Percentiles rank a stretch among this genome's conserved stretches.
phyloP scores from a whole-genome alignment of 345 rosid genomes.

The Firmiana major region DNA sequence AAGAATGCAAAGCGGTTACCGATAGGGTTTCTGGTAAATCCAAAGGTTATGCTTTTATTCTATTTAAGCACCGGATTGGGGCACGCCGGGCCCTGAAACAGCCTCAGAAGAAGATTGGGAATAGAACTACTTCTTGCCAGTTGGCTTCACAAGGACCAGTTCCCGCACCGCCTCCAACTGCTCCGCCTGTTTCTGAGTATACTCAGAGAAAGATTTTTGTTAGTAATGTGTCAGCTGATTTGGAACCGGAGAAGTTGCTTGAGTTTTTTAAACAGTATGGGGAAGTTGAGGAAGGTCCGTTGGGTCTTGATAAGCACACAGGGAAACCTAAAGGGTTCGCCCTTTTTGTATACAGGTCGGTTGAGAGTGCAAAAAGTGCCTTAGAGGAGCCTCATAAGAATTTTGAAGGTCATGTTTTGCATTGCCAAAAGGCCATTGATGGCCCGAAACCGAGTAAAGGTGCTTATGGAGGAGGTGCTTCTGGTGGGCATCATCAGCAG shows the following conservation, averaged over 20 bases:
- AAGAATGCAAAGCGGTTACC: constrained; percentile 69
- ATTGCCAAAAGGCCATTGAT: constrained; percentile 77
- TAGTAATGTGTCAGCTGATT: constrained; percentile 58
- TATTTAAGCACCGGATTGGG: constrained; percentile 55
- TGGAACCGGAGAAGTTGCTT: constrained; percentile 48
- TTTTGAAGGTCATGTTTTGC: constrained; percentile 58
- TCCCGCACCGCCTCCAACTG: constrained; percentile 43
- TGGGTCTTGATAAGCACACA: constrained; percentile 71
- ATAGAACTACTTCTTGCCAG: constrained; percentile 63
- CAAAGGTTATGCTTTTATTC: constrained; percentile 77
- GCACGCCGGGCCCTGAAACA: constrained; percentile 63
- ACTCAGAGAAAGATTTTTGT: constrained; percentile 82
- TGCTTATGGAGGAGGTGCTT: constrained; percentile 10
- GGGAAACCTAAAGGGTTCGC: constrained; percentile 78
- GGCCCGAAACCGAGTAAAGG: constrained; percentile 61
- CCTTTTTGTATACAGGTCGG: constrained; percentile 56
- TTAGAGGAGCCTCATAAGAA: constrained; percentile 75
- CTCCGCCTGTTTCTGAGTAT: constrained; percentile 43
- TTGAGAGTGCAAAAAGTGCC: constrained; percentile 64
- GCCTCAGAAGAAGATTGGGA: constrained; percentile 79
- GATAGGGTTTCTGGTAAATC: constrained; percentile 74
- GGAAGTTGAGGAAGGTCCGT: constrained; percentile 75
- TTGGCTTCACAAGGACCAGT: constrained; percentile 70
- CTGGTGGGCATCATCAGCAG: constrained; percentile 30
- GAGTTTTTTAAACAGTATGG: constrained; percentile 61